Conservation (phyloP, 805 yeast species). For the Wickerhamomyces xylosicus region DNA sequence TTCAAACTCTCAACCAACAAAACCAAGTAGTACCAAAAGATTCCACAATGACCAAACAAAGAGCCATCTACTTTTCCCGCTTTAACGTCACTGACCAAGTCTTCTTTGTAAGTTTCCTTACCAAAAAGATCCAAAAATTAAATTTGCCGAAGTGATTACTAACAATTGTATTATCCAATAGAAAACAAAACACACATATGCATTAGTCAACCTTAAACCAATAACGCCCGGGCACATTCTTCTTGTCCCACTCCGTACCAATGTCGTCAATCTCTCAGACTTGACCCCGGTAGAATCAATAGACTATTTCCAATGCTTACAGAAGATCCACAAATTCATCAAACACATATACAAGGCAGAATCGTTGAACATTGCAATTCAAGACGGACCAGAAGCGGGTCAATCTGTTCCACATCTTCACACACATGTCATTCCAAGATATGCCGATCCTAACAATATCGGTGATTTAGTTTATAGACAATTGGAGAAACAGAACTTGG, state of each 20-base stretch:
- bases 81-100: slow-evolving; percentile 44
- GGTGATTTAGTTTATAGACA: slow-evolving; percentile 69
- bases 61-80: slow-evolving; percentile 34
- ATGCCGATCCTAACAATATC: slow-evolving; percentile 33
- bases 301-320: slow-evolving; percentile 75
- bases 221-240: slow-evolving; percentile 90
- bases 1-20: too few species aligned
- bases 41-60: not conserved
- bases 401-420: slow-evolving; percentile 95
- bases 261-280: slow-evolving; percentile 55
- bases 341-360: slow-evolving; percentile 65
- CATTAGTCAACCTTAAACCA: slow-evolving; percentile 86
- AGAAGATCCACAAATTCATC: slow-evolving; percentile 58
- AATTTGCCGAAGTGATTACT: too few species aligned
- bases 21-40: too few species aligned
- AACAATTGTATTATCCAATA: slow-evolving; percentile 17
- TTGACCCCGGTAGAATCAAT: slow-evolving; percentile 58
- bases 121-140: too few species aligned
- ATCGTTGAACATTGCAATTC: slow-evolving; percentile 81
- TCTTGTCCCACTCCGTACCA: slow-evolving; percentile 66
- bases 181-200: slow-evolving; percentile 59
- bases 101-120: slow-evolving; percentile 12
- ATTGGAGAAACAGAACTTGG: slow-evolving; percentile 40
- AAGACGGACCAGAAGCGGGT: slow-evolving; percentile 94
- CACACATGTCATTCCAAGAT: slow-evolving; percentile 87